Evolutionary conservation across 2,329 filamentous ascomycete genomes (phyloP), one percentile per base, ranked within the genome.

Genomic region (Apiospora marii): DNA sequence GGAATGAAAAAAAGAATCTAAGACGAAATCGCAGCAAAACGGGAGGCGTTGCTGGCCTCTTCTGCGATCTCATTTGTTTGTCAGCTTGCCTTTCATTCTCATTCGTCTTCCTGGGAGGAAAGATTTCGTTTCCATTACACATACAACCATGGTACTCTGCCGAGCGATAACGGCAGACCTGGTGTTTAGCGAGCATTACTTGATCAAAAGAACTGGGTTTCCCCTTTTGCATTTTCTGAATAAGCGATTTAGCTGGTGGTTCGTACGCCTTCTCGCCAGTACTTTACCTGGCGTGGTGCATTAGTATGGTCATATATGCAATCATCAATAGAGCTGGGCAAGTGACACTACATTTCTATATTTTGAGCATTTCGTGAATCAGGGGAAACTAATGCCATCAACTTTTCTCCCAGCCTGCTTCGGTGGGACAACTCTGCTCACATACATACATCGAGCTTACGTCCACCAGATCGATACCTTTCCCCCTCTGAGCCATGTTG

Each of bases 101-200:
- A 34, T 64, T 41, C 34, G n/a, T 64, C 34, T 14, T 64, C 27
- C 27, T 64, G 19, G 58, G 34, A 19, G 34, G 22, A 6, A 41
- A 19, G 7, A 3, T 13, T 5, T 14, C 37, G 37, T 64, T 64
- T 41, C 34, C 8, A 64, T 64, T 64, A 41, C 58, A 64, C 10
- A 24, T n/a, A 7, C 30, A 14, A 14, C 58, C 58, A n/a, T 64
- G 58, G n/a, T 41, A 14, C 34, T 41, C 34, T 41, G 58, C 41
- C 19, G 10, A 64, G 34, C 22, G 58, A 41, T 41, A 13, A 64
- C 19, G 30, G 10, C 58, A 41, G 58, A 41, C 58, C 24, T 64
- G 58, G 34, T 14, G n/a, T 41, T 64, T 64, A 41, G 58, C 58
- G 58, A 64, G 58, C 34, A n/a, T 41, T 34, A 24, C 58, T 64